Percentiles rank a stretch among this genome's conserved stretches.
These are phyloP conservation scores for Dioszegia aurantiaca DNA, from an alignment of 768 basidiomycete species.

Conservation along the genomic window DNA sequence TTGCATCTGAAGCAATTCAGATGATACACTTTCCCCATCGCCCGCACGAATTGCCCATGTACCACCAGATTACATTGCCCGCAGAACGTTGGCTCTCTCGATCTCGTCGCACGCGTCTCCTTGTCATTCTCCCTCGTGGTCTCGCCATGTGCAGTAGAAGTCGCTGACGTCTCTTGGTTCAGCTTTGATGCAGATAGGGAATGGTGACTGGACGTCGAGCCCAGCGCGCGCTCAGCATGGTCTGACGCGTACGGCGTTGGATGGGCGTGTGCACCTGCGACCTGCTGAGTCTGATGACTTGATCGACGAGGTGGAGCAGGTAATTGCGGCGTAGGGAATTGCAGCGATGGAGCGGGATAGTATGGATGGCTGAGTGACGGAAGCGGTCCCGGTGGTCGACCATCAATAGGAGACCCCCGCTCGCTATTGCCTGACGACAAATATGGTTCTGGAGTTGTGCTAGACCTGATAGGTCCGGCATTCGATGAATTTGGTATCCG, in stretches of 20 bases:
- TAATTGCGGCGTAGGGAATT: conserved; percentile 15
- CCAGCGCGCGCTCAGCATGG: neutral
- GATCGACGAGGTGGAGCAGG: conserved; percentile 10
- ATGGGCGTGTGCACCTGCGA: neutral
- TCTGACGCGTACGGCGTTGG: neutral
- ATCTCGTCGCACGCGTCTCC: conserved; percentile 15
- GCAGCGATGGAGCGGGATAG: conserved; percentile 29
- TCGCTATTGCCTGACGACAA: neutral
- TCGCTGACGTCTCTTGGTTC: neutral
- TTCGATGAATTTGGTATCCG: conserved; percentile 3
- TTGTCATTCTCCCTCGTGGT: neutral
- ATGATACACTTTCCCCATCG: conserved; percentile 88
- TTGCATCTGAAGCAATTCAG: conserved; percentile 98
- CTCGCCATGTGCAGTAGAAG: neutral
- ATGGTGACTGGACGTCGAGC: conserved; percentile 3
- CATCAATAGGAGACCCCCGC: conserved; percentile 16
- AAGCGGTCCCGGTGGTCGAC: neutral
- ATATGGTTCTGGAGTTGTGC: conserved; percentile 35
- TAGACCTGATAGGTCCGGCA: conserved; percentile 31
- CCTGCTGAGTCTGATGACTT: conserved; percentile 19
- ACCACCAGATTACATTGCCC: conserved; percentile 56
- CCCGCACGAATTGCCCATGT: conserved; percentile 95
- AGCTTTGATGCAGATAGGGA: neutral
- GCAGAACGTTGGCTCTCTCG: conserved; percentile 41
- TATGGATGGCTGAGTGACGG: conserved; percentile 9